These are phyloP conservation scores for Wickerhamomyces ciferrii DNA, from an alignment of 805 yeast species.

Conservation along the genomic window DNA sequence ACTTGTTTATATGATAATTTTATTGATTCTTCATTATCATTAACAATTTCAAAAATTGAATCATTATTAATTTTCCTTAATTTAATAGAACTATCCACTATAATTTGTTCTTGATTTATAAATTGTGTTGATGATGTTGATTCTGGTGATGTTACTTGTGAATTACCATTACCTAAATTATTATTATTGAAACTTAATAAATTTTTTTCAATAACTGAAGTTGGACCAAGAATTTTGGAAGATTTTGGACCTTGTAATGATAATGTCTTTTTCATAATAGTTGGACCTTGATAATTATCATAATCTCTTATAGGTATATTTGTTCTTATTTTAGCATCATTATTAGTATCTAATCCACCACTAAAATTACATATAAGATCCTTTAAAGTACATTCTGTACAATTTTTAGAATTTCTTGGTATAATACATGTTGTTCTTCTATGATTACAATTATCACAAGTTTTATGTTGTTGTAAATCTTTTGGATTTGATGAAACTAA, in stretches of 20 bases:
- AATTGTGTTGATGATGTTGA: constrained; percentile 3
- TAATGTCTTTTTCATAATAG: constrained; percentile 22
- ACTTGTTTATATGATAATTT: constrained; percentile 21
- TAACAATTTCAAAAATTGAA: constrained; percentile 17
- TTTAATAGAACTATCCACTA: constrained; percentile 8
- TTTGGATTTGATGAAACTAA: not conserved
- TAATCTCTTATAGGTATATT: constrained; percentile 22
- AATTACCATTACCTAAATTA: constrained; percentile 2
- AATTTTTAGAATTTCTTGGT: constrained; percentile 9
- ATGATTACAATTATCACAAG: constrained; percentile 19
- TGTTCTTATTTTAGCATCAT: constrained; percentile 14
- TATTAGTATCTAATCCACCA: constrained; percentile 5
- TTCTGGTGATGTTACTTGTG: not conserved
- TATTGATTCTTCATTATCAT: constrained; percentile 21
- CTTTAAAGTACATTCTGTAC: constrained; percentile 20
- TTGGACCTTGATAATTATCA: constrained; percentile 22
- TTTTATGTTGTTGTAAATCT: not conserved
- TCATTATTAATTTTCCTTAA: constrained; percentile 20
- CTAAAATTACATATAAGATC: constrained; percentile 20
- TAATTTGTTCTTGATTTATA: constrained; percentile 12
- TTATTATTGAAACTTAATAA: constrained; percentile 10
- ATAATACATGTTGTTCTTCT: constrained; percentile 19
- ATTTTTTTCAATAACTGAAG: constrained; percentile 20
- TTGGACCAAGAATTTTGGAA: constrained; percentile 20
- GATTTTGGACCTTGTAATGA: constrained; percentile 24